Conservation (phyloP, 192 early-diverging fungal genomes). For the Coemansia furcata region DNA sequence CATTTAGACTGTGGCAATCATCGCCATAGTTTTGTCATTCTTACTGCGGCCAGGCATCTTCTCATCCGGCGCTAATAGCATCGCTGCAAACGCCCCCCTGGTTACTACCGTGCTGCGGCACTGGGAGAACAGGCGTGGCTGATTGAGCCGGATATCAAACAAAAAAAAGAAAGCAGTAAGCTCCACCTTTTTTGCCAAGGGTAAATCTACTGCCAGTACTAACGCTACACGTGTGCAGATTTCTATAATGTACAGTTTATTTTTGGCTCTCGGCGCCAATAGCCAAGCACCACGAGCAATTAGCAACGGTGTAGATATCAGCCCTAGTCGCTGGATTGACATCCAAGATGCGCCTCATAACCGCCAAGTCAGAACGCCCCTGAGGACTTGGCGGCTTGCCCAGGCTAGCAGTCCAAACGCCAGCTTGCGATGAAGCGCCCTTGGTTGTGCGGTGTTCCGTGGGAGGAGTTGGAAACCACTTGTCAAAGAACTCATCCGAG, state of each 20-base stretch:
- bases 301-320: slow-evolving; percentile 20
- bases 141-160: not conserved
- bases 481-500: slow-evolving; percentile 19
- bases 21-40: not conserved
- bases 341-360: slow-evolving; percentile 25
- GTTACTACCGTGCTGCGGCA: not conserved
- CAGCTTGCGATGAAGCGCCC: not conserved
- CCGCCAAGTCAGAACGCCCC: not conserved
- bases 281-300: slow-evolving; percentile 27
- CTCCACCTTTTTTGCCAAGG: not conserved
- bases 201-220: not conserved
- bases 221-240: not conserved
- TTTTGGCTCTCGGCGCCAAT: not conserved
- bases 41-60: not conserved
- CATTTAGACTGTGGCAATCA: not conserved
- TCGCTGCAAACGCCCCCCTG: not conserved
- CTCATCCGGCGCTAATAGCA: not conserved
- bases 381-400: not conserved
- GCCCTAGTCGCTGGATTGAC: slow-evolving; percentile 22
- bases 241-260: not conserved
- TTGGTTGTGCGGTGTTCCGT: not conserved
- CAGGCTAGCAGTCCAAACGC: not conserved
- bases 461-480: slow-evolving; percentile 19
- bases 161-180: not conserved
- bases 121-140: not conserved